Evolutionary conservation across 2,329 filamentous ascomycete genomes (phyloP).

Genomic region (Ramularia collo-cygni): DNA sequence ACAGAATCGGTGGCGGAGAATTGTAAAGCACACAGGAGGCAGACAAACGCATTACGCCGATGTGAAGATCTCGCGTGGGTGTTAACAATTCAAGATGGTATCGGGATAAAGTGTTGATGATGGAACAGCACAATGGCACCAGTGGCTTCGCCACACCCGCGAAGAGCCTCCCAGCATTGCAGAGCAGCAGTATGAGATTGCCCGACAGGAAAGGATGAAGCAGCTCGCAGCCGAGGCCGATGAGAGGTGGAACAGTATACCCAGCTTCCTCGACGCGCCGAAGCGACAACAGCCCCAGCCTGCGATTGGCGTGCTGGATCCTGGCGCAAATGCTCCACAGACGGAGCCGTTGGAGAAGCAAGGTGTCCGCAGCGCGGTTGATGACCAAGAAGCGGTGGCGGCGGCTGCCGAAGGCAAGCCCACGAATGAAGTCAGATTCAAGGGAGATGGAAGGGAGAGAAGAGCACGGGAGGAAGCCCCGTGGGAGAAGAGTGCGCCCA

Average conservation of each 20-base stretch:
- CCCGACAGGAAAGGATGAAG: conserved; percentile 53
- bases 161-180: conserved; percentile 48
- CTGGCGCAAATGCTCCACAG: conserved; percentile 31
- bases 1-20: conserved; percentile 48
- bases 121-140: conserved; percentile 55
- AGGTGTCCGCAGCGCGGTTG: conserved; percentile 28
- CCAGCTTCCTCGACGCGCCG: conserved; percentile 53
- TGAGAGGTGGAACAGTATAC: conserved; percentile 54
- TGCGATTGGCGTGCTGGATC: conserved; percentile 38
- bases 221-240: conserved; percentile 54
- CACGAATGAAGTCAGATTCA: conserved; percentile 29
- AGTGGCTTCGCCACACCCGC: conserved; percentile 60
- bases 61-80: conserved; percentile 52
- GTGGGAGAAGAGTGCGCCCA: conserved; percentile 33
- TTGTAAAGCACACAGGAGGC: conserved; percentile 48
- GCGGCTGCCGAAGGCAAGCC: conserved; percentile 22
- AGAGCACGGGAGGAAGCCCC: conserved; percentile 29
- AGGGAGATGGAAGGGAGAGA: conserved; percentile 22
- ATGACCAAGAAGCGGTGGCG: conserved; percentile 27
- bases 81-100: not conserved
- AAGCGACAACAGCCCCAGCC: conserved; percentile 43
- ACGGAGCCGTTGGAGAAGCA: conserved; percentile 27
- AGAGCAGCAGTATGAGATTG: conserved; percentile 53
- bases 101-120: not conserved
- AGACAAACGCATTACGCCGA: conserved; percentile 48